Percentiles rank a stretch among this genome's conserved stretches.
phyloP scores from a whole-genome alignment of 2,329 filamentous ascomycete species.

The Arthrobotrys pseudoclavata region DNA sequence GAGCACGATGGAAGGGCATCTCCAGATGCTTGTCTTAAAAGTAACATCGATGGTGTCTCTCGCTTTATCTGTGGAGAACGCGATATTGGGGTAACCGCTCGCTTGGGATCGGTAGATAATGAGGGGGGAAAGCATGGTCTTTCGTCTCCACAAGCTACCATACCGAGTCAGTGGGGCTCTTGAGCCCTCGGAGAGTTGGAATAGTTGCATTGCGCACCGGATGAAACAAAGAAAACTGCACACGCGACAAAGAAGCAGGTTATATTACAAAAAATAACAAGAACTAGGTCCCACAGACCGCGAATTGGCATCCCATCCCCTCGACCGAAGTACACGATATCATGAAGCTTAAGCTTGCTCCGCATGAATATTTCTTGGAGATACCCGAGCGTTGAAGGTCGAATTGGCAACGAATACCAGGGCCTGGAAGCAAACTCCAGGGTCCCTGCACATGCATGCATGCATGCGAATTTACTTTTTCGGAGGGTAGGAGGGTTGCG shows the following conservation, averaged over 20 bases:
- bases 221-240: slow-evolving; percentile 23
- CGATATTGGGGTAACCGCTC: slow-evolving; percentile 38
- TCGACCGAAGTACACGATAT: slow-evolving; percentile 46
- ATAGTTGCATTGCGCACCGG: slow-evolving; percentile 50
- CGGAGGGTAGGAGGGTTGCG: slow-evolving; percentile 57
- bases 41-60: slow-evolving; percentile 51
- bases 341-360: slow-evolving; percentile 8
- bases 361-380: slow-evolving; percentile 19
- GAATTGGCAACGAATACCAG: slow-evolving; percentile 34
- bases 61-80: slow-evolving; percentile 56
- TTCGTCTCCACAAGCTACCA: slow-evolving; percentile 54
- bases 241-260: slow-evolving; percentile 42
- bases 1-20: slow-evolving; percentile 27
- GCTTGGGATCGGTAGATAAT: slow-evolving; percentile 38
- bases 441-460: slow-evolving; percentile 54
- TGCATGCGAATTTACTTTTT: slow-evolving; percentile 58
- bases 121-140: slow-evolving; percentile 26
- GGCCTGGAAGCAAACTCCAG: slow-evolving; percentile 45
- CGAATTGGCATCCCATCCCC: slow-evolving; percentile 22
- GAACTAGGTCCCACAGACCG: neutral
- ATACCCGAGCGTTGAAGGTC: slow-evolving; percentile 54
- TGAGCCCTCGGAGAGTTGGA: slow-evolving; percentile 31
- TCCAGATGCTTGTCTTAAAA: slow-evolving; percentile 44
- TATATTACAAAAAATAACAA: slow-evolving; percentile 14
- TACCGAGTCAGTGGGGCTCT: slow-evolving; percentile 46